Conservation (phyloP, 2,329 filamentous ascomycete genomes). For the Trichoderma polysporum region DNA sequence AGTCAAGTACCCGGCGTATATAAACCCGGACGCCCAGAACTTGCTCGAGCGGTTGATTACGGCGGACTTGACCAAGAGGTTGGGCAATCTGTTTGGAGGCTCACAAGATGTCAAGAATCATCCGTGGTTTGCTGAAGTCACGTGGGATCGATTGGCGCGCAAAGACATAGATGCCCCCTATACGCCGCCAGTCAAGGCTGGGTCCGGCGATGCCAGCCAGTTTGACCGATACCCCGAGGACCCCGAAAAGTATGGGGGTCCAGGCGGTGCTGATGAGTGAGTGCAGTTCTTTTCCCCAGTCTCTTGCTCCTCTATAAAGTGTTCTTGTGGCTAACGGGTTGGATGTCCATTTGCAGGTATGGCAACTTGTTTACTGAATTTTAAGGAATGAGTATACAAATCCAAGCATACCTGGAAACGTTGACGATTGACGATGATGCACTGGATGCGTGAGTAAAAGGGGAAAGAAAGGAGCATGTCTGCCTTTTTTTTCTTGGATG, state of each 20-base stretch:
- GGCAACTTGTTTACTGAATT: conserved; percentile 77
- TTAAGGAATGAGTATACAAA: conserved; percentile 40
- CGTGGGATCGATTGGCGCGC: conserved; percentile 89
- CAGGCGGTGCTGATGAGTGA: conserved; percentile 76
- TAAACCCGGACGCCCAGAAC: conserved; percentile 91
- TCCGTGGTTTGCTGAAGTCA: conserved; percentile 95
- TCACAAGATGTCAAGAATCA: conserved; percentile 93
- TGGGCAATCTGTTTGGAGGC: conserved; percentile 91
- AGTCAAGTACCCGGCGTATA: conserved; percentile 95
- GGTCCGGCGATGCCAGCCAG: conserved; percentile 91
- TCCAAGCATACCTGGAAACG: background rate
- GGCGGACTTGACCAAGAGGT: conserved; percentile 85
- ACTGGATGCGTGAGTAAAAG: background rate
- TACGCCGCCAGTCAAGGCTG: conserved; percentile 90
- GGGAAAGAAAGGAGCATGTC: background rate
- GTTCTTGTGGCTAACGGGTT: background rate
- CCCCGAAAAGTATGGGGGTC: conserved; percentile 82
- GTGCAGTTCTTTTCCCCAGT: conserved; percentile 40
- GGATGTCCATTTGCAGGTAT: conserved; percentile 48
- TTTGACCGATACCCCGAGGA: conserved; percentile 99
- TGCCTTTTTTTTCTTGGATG: background rate
- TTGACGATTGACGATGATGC: conserved; percentile 11
- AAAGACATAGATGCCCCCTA: conserved; percentile 99
- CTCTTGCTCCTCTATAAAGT: too few relatives aligned
- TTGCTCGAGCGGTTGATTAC: conserved; percentile 92